Evolutionary conservation across 257 asterid species (phyloP), one percentile per base, ranked within the genome.

Genomic region (Solanum chaucha): DNA sequence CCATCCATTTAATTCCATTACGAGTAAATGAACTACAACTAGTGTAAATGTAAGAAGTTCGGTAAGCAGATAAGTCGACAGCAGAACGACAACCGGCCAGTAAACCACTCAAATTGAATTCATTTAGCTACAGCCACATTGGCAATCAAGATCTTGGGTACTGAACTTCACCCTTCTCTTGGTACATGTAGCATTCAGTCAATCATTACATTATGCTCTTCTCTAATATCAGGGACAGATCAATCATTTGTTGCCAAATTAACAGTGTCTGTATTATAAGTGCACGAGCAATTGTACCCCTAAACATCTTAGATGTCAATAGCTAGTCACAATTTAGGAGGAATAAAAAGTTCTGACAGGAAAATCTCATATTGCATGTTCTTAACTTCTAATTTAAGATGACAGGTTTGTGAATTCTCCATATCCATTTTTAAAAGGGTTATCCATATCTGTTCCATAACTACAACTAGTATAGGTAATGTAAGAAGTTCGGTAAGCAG

Each of bases 11-110:
- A 6, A 70, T 30, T 70, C 22, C 12, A 28, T 70, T 70, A 30
- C 24, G 12, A 30, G 38, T 68, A 17, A 72, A 34, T 51, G 7
- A n/a, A 51, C 8, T 51, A 46, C 13, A 51, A 34, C 10, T 36
- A 61, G 58, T 28, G 4, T 6, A 81, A 24, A 77, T 86, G 86
- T 86, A 77, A 86, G 88, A 61, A 86, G 80, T 84, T 86, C 81
- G 88, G 88, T 86, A 86, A 86, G 88, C 88, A 92, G 92, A 92
- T 91, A 41, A 55, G 87, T 88, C 91, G 90, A 92, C 44, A 81
- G 46, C 10, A 74, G 19, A 88, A 89, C 94, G 86, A 91, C 92
- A 88, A 92, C 92, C 95, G 92, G 95, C 94, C 94, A 92, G 95
- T 89, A 55, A 92, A 90, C 91, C 89, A 87, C 94, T 84, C 77